Percentiles rank a stretch among this genome's conserved stretches.
Evolutionary conservation across 2,329 filamentous ascomycete genomes (phyloP).

Genomic region (Colletotrichum filicis): DNA sequence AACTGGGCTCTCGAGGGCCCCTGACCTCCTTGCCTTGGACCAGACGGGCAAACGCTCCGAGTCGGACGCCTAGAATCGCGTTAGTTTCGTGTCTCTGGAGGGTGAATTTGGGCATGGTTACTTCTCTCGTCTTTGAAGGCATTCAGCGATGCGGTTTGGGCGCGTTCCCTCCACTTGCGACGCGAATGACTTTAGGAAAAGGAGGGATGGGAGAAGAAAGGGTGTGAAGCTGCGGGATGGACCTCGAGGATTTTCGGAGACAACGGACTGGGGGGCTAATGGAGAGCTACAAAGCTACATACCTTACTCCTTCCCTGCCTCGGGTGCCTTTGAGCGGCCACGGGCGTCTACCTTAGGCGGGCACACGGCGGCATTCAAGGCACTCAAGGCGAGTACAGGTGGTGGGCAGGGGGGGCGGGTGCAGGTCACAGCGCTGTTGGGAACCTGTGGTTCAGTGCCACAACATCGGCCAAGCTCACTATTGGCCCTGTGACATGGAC

Average conservation of each 20-base stretch:
- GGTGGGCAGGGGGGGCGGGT: constrained; percentile 9
- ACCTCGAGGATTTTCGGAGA: constrained; percentile 39
- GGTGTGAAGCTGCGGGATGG: constrained; percentile 37
- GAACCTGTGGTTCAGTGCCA: constrained; percentile 23
- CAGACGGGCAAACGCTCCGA: constrained; percentile 31
- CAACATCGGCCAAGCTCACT: constrained; percentile 23
- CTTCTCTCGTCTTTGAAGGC: constrained; percentile 38
- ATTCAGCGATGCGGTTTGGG: constrained; percentile 36
- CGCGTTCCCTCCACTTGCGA: constrained; percentile 39
- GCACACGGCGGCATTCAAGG: background rate
- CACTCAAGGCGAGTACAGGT: background rate
- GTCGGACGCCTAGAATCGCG: constrained; percentile 22
- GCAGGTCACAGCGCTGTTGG: constrained; percentile 28
- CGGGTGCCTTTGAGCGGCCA: background rate
- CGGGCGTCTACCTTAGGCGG: constrained; percentile 1
- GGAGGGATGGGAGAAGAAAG: constrained; percentile 36
- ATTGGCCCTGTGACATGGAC: constrained; percentile 20
- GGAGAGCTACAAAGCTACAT: constrained; percentile 35
- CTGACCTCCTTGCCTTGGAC: constrained; percentile 35
- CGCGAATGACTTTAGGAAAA: constrained; percentile 39
- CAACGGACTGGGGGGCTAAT: constrained; percentile 35
- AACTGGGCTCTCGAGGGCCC: constrained; percentile 34
- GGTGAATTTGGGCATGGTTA: constrained; percentile 10
- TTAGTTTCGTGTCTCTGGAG: constrained; percentile 27
- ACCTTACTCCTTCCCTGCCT: background rate